Evolutionary conservation across 2,329 filamentous ascomycete genomes (phyloP), one percentile per base, ranked within the genome.

Genomic region (Trichoderma koningii): DNA sequence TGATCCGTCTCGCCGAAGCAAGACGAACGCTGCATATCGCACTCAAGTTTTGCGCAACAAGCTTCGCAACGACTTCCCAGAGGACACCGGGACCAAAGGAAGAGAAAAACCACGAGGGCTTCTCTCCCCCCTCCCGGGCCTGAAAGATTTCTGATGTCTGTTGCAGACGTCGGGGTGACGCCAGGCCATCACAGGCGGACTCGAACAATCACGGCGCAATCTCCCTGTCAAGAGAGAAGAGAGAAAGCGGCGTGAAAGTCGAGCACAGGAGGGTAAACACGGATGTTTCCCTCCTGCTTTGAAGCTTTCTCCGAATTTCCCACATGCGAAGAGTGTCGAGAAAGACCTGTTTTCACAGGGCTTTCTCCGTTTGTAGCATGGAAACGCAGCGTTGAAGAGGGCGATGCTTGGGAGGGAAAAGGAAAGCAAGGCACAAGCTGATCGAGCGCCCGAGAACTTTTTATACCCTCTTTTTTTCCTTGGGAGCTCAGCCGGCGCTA

Each of bases 251-350:
- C 44, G 50, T 59, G 45, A 52, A 53, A 30, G 61, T 52, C 50
- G 72, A 50, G 69, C 74, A 77, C 73, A 67, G 63, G 65, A 38
- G 60, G 55, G 42, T 12, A n/a, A 34, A 9, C 55, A 41, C 10
- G 48, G n/a, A 12, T 12, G 10, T 12, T 14, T 42, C 47, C 34
- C 47, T 59, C 60, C 19, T 64, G 64, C 41, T 59, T 70, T 76
- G 92, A 91, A 93, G 90, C 93, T 88, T 95, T 90, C 92, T 95
- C 92, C 91, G 91, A 95, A 94, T 95, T 95, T 95, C 91, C 92
- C 91, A 93, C 92, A 92, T 93, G 92, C 91, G 81, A 70, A 63
- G 62, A 66, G 57, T 9, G 14, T 26, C 59, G 68, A 73, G 69
- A 73, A 34, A 38, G 34, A 62, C 64, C 57, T 34, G 63, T 7